A percentile compares a stretch with the other conserved stretches of the same genome.
These are phyloP conservation scores for Aurantiochytrium sp. DNA, from an alignment of 108 stramenopile genomes.

Conservation along the genomic window DNA sequence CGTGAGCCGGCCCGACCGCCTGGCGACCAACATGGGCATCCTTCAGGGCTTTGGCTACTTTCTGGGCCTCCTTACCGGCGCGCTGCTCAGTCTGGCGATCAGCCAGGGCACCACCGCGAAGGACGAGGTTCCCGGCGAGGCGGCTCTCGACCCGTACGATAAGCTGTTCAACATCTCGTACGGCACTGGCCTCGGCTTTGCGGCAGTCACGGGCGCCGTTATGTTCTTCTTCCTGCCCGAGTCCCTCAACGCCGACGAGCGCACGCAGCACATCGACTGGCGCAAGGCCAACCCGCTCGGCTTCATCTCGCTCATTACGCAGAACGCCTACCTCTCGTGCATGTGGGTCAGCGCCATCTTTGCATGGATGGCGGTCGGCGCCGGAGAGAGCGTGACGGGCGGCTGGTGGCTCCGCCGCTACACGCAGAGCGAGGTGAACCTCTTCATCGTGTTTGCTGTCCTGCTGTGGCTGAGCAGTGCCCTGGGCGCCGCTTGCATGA, in stretches of 20 bases:
- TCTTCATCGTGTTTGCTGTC: background rate
- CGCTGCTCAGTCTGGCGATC: background rate
- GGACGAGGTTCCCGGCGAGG: background rate
- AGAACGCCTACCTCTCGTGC: background rate
- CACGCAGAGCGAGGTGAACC: background rate
- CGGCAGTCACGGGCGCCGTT: background rate
- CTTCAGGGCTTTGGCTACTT: background rate
- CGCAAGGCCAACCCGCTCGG: background rate
- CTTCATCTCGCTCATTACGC: background rate
- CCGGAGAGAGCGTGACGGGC: background rate
- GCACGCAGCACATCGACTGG: background rate
- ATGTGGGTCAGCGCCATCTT: background rate
- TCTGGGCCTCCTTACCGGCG: background rate
- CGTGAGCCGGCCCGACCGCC: background rate
- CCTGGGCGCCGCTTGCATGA: background rate
- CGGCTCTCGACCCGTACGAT: background rate
- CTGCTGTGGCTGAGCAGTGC: background rate
- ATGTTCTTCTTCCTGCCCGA: background rate
- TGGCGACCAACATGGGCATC: background rate
- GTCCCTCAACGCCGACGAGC: background rate
- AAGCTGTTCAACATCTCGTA: background rate
- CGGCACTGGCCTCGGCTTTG: background rate
- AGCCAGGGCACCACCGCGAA: background rate
- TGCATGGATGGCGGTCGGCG: background rate
- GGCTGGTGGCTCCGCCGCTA: conserved; percentile 8